Evolutionary conservation across 2,329 filamentous ascomycete species (phyloP).

Genomic region (Fusarium miscanthi): DNA sequence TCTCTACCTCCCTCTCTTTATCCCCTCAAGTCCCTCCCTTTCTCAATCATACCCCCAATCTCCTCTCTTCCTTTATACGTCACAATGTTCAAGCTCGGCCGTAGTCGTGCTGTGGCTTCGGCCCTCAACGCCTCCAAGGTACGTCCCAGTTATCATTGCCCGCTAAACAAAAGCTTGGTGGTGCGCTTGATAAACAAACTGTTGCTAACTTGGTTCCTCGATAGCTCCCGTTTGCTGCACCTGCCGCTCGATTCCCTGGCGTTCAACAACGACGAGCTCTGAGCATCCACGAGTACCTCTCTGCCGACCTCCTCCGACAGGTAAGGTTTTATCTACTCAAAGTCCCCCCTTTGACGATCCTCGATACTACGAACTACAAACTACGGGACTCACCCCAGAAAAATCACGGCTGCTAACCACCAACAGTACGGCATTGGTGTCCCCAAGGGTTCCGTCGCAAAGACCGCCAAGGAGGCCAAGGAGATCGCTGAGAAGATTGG

Average conservation of each 20-base stretch:
- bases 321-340: conserved; percentile 54
- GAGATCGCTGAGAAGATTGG: conserved; percentile 89
- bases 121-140: conserved; percentile 83
- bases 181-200: background rate
- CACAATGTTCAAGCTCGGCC: conserved; percentile 87
- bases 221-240: conserved; percentile 52
- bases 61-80: conserved; percentile 46
- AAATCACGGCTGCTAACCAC: conserved; percentile 30
- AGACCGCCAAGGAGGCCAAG: conserved; percentile 87
- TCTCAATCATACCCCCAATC: conserved; percentile 10
- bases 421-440: conserved; percentile 91
- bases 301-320: conserved; percentile 86
- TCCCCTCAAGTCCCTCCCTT: conserved; percentile 3
- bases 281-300: conserved; percentile 98
- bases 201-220: conserved; percentile 24
- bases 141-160: conserved; percentile 47
- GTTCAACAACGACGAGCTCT: conserved; percentile 87
- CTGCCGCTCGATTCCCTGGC: conserved; percentile 69
- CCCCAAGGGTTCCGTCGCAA: conserved; percentile 88
- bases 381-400: conserved; percentile 13
- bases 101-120: conserved; percentile 82
- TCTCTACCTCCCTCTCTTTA: background rate
- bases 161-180: conserved; percentile 18
- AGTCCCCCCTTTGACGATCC: conserved; percentile 22
- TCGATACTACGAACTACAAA: conserved; percentile 26